Percentiles rank a stretch among this genome's conserved stretches.
These are phyloP conservation scores for Aristolochia californica DNA, from an alignment of 164 flowering plant species.

Conservation along the genomic window DNA sequence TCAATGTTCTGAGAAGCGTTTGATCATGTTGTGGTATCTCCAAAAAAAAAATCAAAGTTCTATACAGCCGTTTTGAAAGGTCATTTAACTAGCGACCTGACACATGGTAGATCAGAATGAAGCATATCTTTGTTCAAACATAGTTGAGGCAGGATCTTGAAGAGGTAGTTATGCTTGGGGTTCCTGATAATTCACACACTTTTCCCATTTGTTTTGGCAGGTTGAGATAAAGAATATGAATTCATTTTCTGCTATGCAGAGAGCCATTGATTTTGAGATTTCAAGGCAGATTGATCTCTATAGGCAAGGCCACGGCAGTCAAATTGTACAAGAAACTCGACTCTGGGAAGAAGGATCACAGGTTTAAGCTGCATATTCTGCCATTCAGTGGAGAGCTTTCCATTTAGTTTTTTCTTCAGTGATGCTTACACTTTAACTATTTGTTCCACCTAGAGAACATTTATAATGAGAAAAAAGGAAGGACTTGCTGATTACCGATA, in stretches of 20 bases:
- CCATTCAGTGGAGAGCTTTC: background rate
- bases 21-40: too few species aligned
- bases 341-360: slow-evolving; percentile 93
- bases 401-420: background rate
- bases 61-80: too few species aligned
- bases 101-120: too few species aligned
- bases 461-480: slow-evolving; percentile 92
- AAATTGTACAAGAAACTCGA: slow-evolving; percentile 86
- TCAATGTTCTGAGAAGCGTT: too few species aligned
- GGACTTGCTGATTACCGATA: slow-evolving; percentile 91
- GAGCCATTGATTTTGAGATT: slow-evolving; percentile 89
- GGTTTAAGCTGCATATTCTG: slow-evolving; percentile 29
- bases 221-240: slow-evolving; percentile 93
- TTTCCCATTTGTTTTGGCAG: slow-evolving; percentile 28
- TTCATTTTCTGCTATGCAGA: slow-evolving; percentile 77
- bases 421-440: background rate
- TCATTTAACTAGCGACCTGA: too few species aligned
- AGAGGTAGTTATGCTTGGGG: too few species aligned
- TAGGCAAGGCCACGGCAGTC: slow-evolving; percentile 52
- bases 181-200: too few species aligned
- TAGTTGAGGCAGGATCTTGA: too few species aligned
- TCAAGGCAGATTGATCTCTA: slow-evolving; percentile 61
- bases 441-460: slow-evolving; percentile 43
- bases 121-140: too few species aligned
- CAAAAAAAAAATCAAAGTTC: too few species aligned